A percentile compares a stretch with the other conserved stretches of the same genome.
phyloP scores from a whole-genome alignment of 2,329 filamentous ascomycete genomes.

The Blastomyces silverae region DNA sequence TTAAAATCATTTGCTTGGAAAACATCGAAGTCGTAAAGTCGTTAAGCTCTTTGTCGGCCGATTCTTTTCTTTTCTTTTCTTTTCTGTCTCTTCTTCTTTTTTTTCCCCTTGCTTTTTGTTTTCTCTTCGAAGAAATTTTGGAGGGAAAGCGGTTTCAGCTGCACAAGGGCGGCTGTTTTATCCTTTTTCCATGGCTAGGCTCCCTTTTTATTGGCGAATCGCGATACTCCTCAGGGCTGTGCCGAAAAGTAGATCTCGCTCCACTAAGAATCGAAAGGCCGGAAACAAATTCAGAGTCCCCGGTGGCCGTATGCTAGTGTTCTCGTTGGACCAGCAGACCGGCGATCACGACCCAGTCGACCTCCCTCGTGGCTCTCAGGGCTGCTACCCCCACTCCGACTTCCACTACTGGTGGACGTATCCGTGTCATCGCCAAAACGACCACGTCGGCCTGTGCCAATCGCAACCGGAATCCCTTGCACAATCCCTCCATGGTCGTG shows the following conservation, averaged over 20 bases:
- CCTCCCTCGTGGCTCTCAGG: constrained; percentile 36
- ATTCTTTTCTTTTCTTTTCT: neutral
- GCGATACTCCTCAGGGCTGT: neutral
- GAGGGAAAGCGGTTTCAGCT: neutral
- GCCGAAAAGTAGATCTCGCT: neutral
- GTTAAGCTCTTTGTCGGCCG: neutral
- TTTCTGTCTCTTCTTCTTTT: neutral
- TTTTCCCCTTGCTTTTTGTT: neutral
- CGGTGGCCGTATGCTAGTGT: constrained; percentile 26
- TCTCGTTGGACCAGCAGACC: constrained; percentile 23
- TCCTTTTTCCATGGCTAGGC: neutral
- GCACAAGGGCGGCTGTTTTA: neutral
- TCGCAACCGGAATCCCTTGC: constrained; percentile 58
- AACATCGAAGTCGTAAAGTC: neutral
- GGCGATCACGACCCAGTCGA: constrained; percentile 24
- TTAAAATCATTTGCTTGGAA: neutral
- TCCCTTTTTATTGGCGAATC: constrained; percentile 4
- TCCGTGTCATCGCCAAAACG: constrained; percentile 47
- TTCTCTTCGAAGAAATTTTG: neutral
- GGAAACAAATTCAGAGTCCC: constrained; percentile 14
- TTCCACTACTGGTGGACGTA: constrained; percentile 39
- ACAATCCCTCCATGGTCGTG: constrained; percentile 50
- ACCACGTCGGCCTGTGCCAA: constrained; percentile 52
- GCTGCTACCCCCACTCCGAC: constrained; percentile 51
- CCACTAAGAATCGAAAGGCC: neutral